These are phyloP conservation scores for Penicillium freii DNA, from an alignment of 2,329 filamentous ascomycete genomes.

Conservation along the genomic window DNA sequence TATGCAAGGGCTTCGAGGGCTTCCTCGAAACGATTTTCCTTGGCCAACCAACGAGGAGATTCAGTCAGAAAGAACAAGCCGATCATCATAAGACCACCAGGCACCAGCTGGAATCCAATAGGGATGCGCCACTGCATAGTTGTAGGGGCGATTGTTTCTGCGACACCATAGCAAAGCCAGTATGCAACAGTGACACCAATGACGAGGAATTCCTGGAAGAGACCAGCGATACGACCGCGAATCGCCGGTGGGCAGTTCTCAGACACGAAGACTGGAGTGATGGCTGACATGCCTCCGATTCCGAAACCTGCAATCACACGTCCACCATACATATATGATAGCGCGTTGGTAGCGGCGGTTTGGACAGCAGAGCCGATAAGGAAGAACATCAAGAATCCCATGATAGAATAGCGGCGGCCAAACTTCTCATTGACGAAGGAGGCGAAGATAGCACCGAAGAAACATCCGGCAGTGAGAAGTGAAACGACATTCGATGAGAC, in stretches of 20 bases:
- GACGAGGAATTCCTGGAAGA: constrained; percentile 58
- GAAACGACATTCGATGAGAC: background rate
- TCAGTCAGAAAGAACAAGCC: constrained; percentile 67
- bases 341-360: background rate
- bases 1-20: constrained; percentile 63
- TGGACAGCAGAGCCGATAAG: background rate
- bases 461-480: background rate
- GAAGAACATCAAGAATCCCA: background rate
- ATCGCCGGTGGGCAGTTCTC: constrained; percentile 48
- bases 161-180: constrained; percentile 54
- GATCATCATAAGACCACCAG: constrained; percentile 53
- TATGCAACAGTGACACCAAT: constrained; percentile 39
- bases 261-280: background rate
- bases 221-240: constrained; percentile 57
- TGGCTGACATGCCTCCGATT: background rate
- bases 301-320: background rate
- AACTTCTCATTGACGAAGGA: background rate
- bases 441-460: background rate
- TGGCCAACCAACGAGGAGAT: constrained; percentile 81
- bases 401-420: background rate
- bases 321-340: background rate
- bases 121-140: constrained; percentile 66
- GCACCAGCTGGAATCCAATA: constrained; percentile 75
- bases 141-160: constrained; percentile 33
- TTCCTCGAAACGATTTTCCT: constrained; percentile 65